A percentile compares a stretch with the other conserved stretches of the same genome.
These are phyloP conservation scores for Fusarium abutilonis DNA, from an alignment of 2,329 filamentous ascomycete species.

Conservation along the genomic window DNA sequence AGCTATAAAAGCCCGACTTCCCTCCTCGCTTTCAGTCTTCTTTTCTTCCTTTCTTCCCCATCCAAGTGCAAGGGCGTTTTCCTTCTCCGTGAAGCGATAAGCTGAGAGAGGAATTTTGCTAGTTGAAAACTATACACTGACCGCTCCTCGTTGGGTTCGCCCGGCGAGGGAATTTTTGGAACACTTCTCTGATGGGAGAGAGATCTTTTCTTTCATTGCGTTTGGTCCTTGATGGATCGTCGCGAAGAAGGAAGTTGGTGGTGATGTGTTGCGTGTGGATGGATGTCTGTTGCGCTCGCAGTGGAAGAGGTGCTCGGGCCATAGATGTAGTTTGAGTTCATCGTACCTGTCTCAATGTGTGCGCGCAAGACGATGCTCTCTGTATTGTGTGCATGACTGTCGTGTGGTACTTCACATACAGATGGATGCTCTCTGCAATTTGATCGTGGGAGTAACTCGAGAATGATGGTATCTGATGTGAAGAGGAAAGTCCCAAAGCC, in stretches of 20 bases:
- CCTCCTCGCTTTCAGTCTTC: slow-evolving; percentile 44
- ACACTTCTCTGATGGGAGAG: slow-evolving; percentile 44
- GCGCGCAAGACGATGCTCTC: too few species aligned
- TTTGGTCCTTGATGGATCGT: slow-evolving; percentile 46
- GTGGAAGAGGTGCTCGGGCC: too few species aligned
- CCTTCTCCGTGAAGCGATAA: slow-evolving; percentile 69
- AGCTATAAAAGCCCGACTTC: slow-evolving; percentile 49
- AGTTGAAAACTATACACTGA: slow-evolving; percentile 86
- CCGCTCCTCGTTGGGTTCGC: slow-evolving; percentile 73
- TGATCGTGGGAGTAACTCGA: neutral
- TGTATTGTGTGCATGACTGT: too few species aligned
- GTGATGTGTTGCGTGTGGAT: neutral
- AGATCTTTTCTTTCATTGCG: slow-evolving; percentile 56
- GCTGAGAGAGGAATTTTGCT: slow-evolving; percentile 85
- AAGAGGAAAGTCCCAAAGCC: too few species aligned
- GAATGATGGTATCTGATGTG: neutral
- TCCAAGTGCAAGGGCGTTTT: slow-evolving; percentile 76
- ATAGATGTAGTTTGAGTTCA: too few species aligned
- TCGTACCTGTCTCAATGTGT: too few species aligned
- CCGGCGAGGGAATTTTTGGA: slow-evolving; percentile 80
- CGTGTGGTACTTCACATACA: too few species aligned
- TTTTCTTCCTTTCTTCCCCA: slow-evolving; percentile 60
- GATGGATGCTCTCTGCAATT: neutral
- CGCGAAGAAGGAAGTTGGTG: slow-evolving; percentile 53
- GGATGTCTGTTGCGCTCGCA: too few species aligned